Base-by-base conservation (phyloP, 371 early-diverging fungal species). In the Lichtheimia hyalospora region DNA sequence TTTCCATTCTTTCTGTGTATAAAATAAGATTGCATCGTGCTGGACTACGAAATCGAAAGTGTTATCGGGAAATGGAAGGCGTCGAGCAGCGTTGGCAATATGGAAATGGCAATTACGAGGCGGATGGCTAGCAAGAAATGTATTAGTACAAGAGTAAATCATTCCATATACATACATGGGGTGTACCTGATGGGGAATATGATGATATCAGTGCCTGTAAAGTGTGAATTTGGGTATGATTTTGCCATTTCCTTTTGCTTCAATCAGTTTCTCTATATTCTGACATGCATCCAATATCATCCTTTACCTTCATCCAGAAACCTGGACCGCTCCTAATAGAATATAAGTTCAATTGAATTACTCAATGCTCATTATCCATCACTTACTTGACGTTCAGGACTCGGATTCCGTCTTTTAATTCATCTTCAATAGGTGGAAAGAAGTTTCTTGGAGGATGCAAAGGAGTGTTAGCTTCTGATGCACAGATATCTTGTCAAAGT, bases 41-140 rank as follows among this genome's bases (percentile, higher is more conserved):
- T 69, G 70, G 20, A 56, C 57, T 21, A 69, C 70, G 51, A 48
- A 67, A 28, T 67, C 67, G 41, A 67, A 67, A 6, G 63, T 59
- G 24, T 67, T 56, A 27, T 67, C 62, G 13, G 39, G 21, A 40
- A 62, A 67, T 20, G 67, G 67, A 3, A 75, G 62, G 2, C 69
- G 69, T 57, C 64, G 64, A 3, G 68, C 49, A 10, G 64, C 51
- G 59, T 74, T 70, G 23, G 58, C 58, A 5, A 71, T 52, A 20
- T 67, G 63, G 14, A 70, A 67, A 62, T 79, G 79, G 60, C 72
- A 75, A 52, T 79, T 79, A 48, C 46, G 61, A 16, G 76, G 79
- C 7, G 71, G 67, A 23, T 60, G 43, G 49, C 70, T 78, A 41
- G 52, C 18, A 13, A 6, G n/a, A n/a, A 14, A 46, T 34, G 10